Evolutionary conservation across 176 grass and related monocot genomes (phyloP).

Genomic region (Lolium multiflorum): DNA sequence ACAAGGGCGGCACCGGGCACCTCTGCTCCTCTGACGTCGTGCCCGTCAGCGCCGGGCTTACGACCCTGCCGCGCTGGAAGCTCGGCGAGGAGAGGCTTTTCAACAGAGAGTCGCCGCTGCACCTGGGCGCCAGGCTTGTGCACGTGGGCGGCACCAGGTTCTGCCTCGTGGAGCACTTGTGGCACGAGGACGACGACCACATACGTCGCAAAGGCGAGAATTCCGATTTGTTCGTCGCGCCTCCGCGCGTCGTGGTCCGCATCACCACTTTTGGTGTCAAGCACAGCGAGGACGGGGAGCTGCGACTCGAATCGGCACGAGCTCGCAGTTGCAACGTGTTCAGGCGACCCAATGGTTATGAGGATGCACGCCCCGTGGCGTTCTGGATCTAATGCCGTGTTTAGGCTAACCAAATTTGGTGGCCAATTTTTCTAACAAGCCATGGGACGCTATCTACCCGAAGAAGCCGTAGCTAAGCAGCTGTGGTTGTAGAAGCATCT

Average conservation of each 20-base stretch:
- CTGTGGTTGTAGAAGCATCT: no score
- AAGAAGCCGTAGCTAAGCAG: no score
- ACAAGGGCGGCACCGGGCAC: background rate
- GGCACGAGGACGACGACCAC: constrained; percentile 11
- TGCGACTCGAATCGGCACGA: background rate
- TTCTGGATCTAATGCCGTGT: constrained; percentile 14
- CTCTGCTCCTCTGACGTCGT: constrained; percentile 22
- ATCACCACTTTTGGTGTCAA: constrained; percentile 26
- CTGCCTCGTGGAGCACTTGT: background rate
- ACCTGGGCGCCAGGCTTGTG: constrained; percentile 4
- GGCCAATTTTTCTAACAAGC: no score
- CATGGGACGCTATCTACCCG: no score
- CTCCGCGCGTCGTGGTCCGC: constrained; percentile 8
- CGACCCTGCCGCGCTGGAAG: background rate
- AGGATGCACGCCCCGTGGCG: background rate
- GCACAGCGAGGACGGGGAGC: background rate
- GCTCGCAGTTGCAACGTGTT: background rate
- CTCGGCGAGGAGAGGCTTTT: constrained; percentile 3
- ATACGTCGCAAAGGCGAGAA: background rate
- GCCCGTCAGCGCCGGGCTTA: background rate
- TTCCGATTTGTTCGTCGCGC: background rate
- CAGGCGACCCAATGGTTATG: background rate
- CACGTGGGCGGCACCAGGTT: constrained; percentile 32
- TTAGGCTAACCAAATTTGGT: no score
- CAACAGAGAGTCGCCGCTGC: background rate